phyloP scores from a whole-genome alignment of 768 basidiomycete genomes.

The Calocybe cyanea region DNA sequence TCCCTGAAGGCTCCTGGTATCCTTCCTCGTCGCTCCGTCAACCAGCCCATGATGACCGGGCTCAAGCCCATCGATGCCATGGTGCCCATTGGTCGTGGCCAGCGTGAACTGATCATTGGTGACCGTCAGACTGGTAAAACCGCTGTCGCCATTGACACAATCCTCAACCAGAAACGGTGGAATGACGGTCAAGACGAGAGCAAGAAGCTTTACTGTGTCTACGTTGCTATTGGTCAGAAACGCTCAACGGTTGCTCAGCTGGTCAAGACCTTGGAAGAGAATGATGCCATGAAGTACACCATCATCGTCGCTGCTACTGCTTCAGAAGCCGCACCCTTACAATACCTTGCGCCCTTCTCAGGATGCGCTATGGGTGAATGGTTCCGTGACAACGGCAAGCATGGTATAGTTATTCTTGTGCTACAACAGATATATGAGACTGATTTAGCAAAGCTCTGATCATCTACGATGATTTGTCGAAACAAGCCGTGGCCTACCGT shows the following conservation, averaged over 20 bases:
- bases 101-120: slow-evolving; percentile 99
- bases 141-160: slow-evolving; percentile 99
- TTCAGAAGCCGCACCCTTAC: slow-evolving; percentile 97
- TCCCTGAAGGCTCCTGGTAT: slow-evolving; percentile 99
- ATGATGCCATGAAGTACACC: slow-evolving; percentile 99
- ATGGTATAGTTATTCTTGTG: slow-evolving; percentile 47
- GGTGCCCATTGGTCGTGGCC: slow-evolving; percentile 99
- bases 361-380: slow-evolving; percentile 99
- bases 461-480: slow-evolving; percentile 99
- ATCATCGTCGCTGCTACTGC: slow-evolving; percentile 99
- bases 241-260: slow-evolving; percentile 99
- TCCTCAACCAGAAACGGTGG: slow-evolving; percentile 99
- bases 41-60: slow-evolving; percentile 99
- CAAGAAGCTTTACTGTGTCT: slow-evolving; percentile 99
- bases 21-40: slow-evolving; percentile 97
- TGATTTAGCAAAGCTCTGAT: slow-evolving; percentile 65
- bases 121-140: slow-evolving; percentile 99
- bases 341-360: slow-evolving; percentile 99
- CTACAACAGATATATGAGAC: slow-evolving; percentile 6
- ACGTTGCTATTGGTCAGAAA: slow-evolving; percentile 99
- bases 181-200: slow-evolving; percentile 95
- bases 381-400: slow-evolving; percentile 99
- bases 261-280: slow-evolving; percentile 99
- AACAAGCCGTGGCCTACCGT: slow-evolving; percentile 99
- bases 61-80: slow-evolving; percentile 99